Conservation (phyloP, 2,329 filamentous ascomycete species). For the Calonectria pseudoturangicola region DNA sequence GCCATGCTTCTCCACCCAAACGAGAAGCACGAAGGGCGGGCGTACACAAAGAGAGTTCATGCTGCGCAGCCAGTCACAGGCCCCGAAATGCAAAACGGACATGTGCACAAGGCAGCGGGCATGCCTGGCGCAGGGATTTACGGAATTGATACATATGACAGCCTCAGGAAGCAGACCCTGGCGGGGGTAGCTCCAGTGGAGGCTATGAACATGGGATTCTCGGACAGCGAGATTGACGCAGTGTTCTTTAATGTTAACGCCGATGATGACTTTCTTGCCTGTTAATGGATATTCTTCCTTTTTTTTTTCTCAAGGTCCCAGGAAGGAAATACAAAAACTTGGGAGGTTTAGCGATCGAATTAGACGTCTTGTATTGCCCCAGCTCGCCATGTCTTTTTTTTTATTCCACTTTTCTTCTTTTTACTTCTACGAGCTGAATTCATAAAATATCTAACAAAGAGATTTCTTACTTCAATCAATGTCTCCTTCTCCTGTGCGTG, state of each 20-base stretch:
- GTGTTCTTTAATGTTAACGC: constrained; percentile 44
- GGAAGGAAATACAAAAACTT: constrained; percentile 13
- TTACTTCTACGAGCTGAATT: not conserved
- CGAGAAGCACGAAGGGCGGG: constrained; percentile 36
- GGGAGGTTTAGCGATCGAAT: constrained; percentile 31
- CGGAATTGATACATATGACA: constrained; percentile 33
- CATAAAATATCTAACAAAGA: not conserved
- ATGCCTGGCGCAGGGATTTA: constrained; percentile 34
- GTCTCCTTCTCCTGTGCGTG: constrained; percentile 49
- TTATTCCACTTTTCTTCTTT: not conserved
- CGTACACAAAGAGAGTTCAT: constrained; percentile 41
- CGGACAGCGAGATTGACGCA: constrained; percentile 36
- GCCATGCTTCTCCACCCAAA: constrained; percentile 38
- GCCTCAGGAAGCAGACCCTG: constrained; percentile 27
- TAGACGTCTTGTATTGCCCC: constrained; percentile 13
- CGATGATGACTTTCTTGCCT: constrained; percentile 39
- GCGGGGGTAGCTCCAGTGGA: constrained; percentile 20
- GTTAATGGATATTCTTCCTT: constrained; percentile 35
- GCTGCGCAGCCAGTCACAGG: constrained; percentile 7
- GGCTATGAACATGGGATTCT: constrained; percentile 36
- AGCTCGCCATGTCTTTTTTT: not conserved
- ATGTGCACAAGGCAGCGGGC: constrained; percentile 30
- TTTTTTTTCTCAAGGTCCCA: not conserved
- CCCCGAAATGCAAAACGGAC: constrained; percentile 21
- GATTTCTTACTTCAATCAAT: constrained; percentile 33